These are phyloP conservation scores for Euphrasia arctica DNA, from an alignment of 305 asterid species.

Conservation along the genomic window DNA sequence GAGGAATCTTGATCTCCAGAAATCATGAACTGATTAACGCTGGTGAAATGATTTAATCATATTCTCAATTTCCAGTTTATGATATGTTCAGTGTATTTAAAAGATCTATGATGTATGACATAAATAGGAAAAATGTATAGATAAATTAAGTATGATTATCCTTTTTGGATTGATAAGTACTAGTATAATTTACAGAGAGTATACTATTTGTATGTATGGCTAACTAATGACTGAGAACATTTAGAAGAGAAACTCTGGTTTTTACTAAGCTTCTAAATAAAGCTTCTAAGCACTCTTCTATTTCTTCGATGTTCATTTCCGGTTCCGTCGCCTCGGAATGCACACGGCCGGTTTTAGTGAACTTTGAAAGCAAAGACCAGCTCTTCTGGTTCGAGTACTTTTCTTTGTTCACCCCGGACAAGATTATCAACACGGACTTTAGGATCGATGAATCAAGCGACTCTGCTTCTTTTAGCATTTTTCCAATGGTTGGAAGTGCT, in stretches of 20 bases:
- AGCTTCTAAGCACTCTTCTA: too few species aligned
- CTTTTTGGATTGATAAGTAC: neutral
- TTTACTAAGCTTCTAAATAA: too few species aligned
- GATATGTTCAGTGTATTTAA: too few species aligned
- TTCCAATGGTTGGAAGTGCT: neutral
- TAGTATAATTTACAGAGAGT: neutral
- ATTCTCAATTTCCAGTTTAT: too few species aligned
- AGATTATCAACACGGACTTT: neutral
- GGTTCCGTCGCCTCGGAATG: constrained; percentile 7
- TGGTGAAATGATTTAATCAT: too few species aligned
- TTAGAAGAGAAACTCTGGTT: neutral
- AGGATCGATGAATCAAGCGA: neutral
- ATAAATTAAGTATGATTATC: neutral
- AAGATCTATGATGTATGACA: neutral
- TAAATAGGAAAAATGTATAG: neutral
- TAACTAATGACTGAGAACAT: neutral
- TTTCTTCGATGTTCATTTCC: neutral
- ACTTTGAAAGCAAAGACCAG: constrained; percentile 5
- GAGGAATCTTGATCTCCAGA: too few species aligned
- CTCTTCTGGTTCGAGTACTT: constrained; percentile 5
- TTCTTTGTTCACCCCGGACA: neutral
- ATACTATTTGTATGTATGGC: neutral
- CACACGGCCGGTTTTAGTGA: neutral
- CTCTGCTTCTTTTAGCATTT: constrained; percentile 1
- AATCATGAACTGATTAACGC: too few species aligned